A percentile compares a stretch with the other conserved stretches of the same genome.
Evolutionary conservation across 2,329 filamentous ascomycete species (phyloP).

Genomic region (Chlorencoelia australis): DNA sequence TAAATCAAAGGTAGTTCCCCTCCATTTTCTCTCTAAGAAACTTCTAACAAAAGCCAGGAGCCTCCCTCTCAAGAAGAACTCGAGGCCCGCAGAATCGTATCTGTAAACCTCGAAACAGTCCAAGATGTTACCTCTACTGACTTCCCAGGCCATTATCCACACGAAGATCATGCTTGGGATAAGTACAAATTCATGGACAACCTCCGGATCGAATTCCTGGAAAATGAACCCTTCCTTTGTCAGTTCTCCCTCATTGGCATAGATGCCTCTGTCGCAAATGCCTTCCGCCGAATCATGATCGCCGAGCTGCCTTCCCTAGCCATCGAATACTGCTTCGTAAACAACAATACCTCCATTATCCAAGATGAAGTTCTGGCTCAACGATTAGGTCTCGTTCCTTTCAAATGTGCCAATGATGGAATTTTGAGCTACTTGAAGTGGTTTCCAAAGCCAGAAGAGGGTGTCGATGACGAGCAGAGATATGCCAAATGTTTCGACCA

Average conservation of each 20-base stretch:
- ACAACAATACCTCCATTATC: constrained; percentile 96
- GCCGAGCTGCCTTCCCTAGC: constrained; percentile 90
- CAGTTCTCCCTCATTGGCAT: constrained; percentile 87
- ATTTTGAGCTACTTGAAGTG: constrained; percentile 71
- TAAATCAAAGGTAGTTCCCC: no score
- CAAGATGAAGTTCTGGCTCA: constrained; percentile 95
- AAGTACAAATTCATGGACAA: constrained; percentile 60
- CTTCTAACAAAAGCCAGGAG: no score
- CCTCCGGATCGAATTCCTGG: constrained; percentile 73
- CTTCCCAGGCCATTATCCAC: constrained; percentile 82
- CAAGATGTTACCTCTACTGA: constrained; percentile 82
- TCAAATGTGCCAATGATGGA: constrained; percentile 68
- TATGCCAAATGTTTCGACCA: constrained; percentile 57
- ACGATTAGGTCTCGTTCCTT: constrained; percentile 80
- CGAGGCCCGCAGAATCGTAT: no score
- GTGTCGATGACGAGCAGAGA: constrained; percentile 44
- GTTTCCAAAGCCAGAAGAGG: constrained; percentile 61
- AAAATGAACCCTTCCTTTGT: constrained; percentile 65
- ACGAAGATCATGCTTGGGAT: constrained; percentile 77
- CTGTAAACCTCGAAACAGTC: constrained; percentile 83
- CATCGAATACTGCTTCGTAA: constrained; percentile 85
- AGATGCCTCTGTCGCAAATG: constrained; percentile 90
- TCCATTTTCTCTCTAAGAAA: no score
- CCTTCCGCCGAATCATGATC: constrained; percentile 92
- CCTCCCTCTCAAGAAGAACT: no score